A percentile compares a stretch with the other conserved stretches of the same genome.
Evolutionary conservation across 1,284 basidiomycete species (phyloP).

Genomic region (Pyrrhoderma lamaoense): DNA sequence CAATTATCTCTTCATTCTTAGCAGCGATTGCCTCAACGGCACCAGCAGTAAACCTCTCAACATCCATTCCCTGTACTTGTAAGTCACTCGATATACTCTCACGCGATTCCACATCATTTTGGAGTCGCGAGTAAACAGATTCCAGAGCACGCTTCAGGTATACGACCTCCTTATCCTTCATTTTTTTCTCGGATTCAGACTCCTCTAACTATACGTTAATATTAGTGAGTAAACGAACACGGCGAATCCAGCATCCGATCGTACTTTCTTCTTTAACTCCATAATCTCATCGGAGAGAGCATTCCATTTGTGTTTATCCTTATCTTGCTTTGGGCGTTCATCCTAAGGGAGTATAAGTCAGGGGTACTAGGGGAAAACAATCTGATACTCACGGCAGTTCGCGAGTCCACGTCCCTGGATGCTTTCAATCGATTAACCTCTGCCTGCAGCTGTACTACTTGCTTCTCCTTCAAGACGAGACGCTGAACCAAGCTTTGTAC

Average conservation of each 20-base stretch:
- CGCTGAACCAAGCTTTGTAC: conserved; percentile 77
- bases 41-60: conserved; percentile 61
- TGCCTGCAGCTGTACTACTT: conserved; percentile 66
- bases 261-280: conserved; percentile 61
- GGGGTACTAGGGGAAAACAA: background rate
- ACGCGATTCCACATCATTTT: conserved; percentile 42
- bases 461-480: conserved; percentile 78
- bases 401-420: conserved; percentile 47
- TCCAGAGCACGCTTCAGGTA: conserved; percentile 80
- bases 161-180: conserved; percentile 66
- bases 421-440: conserved; percentile 62
- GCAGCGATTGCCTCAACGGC: conserved; percentile 65
- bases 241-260: no score
- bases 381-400: conserved; percentile 45
- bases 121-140: conserved; percentile 74
- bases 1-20: conserved; percentile 62
- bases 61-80: conserved; percentile 43
- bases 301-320: conserved; percentile 69
- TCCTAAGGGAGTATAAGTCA: conserved; percentile 40
- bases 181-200: conserved; percentile 39
- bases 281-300: conserved; percentile 71
- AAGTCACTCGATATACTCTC: conserved; percentile 27
- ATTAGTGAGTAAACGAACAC: background rate
- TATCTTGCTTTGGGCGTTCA: conserved; percentile 69
- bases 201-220: conserved; percentile 41